These are phyloP conservation scores for Ophiostoma piceae DNA, from an alignment of 2,329 filamentous ascomycete species.

Conservation along the genomic window DNA sequence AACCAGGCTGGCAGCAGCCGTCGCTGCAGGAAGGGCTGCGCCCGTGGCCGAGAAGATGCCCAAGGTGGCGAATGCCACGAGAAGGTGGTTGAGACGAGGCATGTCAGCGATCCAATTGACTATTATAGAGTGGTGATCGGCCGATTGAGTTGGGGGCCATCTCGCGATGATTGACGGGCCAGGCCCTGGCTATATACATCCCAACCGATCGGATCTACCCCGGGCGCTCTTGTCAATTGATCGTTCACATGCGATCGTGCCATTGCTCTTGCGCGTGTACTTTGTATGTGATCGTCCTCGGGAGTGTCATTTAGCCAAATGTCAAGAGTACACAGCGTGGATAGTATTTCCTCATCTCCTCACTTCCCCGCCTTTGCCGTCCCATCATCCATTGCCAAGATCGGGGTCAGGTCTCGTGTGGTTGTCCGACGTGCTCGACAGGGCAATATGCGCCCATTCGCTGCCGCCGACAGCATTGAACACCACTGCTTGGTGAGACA, in stretches of 20 bases:
- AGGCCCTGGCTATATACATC: background rate
- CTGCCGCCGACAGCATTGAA: conserved; percentile 29
- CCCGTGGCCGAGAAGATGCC: background rate
- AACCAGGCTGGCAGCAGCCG: conserved; percentile 36
- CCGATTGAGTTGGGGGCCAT: background rate
- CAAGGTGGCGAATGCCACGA: background rate
- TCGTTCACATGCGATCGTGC: background rate
- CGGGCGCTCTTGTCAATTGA: background rate
- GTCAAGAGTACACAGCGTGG: background rate
- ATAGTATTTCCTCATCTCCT: conserved; percentile 13
- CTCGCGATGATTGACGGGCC: background rate
- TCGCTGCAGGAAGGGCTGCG: conserved; percentile 29
- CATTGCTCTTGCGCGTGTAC: background rate
- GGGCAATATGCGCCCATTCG: conserved; percentile 30
- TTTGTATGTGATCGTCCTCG: background rate
- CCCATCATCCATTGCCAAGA: conserved; percentile 29
- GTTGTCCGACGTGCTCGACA: conserved; percentile 39
- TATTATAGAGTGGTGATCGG: background rate
- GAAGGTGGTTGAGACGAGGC: background rate
- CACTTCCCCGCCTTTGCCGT: conserved; percentile 15
- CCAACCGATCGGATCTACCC: background rate
- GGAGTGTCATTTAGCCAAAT: conserved; percentile 8
- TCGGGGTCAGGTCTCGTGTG: conserved; percentile 37
- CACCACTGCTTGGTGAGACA: conserved; percentile 33
- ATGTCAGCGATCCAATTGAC: background rate